phyloP scores from a whole-genome alignment of 2,329 filamentous ascomycete genomes.

The Mariannaea sp. region DNA sequence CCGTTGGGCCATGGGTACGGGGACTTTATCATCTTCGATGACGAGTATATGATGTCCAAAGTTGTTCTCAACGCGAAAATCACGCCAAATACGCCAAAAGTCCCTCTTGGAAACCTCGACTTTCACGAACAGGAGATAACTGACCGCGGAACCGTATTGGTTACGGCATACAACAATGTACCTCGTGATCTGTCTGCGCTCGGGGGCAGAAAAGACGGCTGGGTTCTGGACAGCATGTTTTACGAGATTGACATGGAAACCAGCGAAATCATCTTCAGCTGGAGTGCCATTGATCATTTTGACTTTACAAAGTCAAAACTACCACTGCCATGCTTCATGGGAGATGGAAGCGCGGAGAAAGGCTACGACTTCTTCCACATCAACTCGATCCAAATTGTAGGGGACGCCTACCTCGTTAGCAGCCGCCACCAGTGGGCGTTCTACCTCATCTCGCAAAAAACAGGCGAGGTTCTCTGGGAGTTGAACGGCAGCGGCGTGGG shows the following conservation, averaged over 20 bases:
- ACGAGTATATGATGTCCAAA: slow-evolving; percentile 33
- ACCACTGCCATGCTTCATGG: slow-evolving; percentile 16
- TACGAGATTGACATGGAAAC: slow-evolving; percentile 50
- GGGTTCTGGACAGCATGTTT: slow-evolving; percentile 42
- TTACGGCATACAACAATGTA: slow-evolving; percentile 35
- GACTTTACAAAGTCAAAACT: slow-evolving; percentile 24
- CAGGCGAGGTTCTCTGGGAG: slow-evolving; percentile 32
- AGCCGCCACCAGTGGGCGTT: slow-evolving; percentile 32
- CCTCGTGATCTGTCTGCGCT: slow-evolving; percentile 21
- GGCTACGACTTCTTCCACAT: slow-evolving; percentile 37
- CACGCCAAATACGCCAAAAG: slow-evolving; percentile 1
- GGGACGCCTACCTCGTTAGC: slow-evolving; percentile 30
- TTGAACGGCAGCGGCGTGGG: slow-evolving; percentile 32
- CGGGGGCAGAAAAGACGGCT: slow-evolving; percentile 26
- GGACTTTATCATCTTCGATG: slow-evolving; percentile 39
- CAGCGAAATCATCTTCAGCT: slow-evolving; percentile 46
- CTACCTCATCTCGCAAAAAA: slow-evolving; percentile 29
- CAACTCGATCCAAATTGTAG: slow-evolving; percentile 33
- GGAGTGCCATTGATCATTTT: slow-evolving; percentile 47
- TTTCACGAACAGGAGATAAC: slow-evolving; percentile 34
- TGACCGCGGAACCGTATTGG: slow-evolving; percentile 29
- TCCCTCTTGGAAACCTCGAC: slow-evolving; percentile 20
- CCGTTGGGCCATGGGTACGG: slow-evolving; percentile 40
- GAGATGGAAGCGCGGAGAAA: slow-evolving; percentile 11
- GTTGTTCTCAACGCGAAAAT: slow-evolving; percentile 21